Evolutionary conservation across 192 early-diverging fungal species (phyloP).

Genomic region (Neocallimastix lanati): DNA sequence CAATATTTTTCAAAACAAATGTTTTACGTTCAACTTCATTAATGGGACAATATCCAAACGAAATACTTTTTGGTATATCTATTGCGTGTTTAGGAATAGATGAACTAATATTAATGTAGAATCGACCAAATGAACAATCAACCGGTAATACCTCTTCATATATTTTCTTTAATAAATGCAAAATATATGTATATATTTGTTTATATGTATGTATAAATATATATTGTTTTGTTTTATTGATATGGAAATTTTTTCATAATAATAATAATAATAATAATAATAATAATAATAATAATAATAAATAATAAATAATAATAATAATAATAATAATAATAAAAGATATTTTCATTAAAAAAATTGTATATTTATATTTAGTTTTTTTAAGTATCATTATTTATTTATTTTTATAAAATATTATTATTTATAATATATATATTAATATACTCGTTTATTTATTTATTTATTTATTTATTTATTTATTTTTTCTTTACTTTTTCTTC

Average conservation of each 20-base stretch:
- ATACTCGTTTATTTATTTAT: too few relatives aligned
- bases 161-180: slow-evolving; percentile 16
- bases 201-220: slow-evolving; percentile 1
- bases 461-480: slow-evolving; percentile 1
- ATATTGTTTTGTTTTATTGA: slow-evolving; percentile 2
- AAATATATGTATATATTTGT: too few relatives aligned
- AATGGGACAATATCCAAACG: slow-evolving; percentile 28
- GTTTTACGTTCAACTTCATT: slow-evolving; percentile 17
- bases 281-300: too few relatives aligned
- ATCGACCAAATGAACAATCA: slow-evolving; percentile 28
- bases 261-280: too few relatives aligned
- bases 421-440: too few relatives aligned
- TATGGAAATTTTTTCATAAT: too few relatives aligned
- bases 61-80: slow-evolving; percentile 18
- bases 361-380: too few relatives aligned
- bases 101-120: slow-evolving; percentile 27
- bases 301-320: too few relatives aligned
- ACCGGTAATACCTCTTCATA: slow-evolving; percentile 35
- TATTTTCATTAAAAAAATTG: too few relatives aligned
- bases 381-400: too few relatives aligned
- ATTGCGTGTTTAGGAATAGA: slow-evolving; percentile 31
- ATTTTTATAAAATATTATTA: too few relatives aligned
- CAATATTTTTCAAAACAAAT: slow-evolving; percentile 21
- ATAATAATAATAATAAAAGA: too few relatives aligned
- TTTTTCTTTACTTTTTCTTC: slow-evolving; percentile 22